These are phyloP conservation scores for Magnaporthiopsis poae DNA, from an alignment of 2,329 filamentous ascomycete species.

Conservation along the genomic window DNA sequence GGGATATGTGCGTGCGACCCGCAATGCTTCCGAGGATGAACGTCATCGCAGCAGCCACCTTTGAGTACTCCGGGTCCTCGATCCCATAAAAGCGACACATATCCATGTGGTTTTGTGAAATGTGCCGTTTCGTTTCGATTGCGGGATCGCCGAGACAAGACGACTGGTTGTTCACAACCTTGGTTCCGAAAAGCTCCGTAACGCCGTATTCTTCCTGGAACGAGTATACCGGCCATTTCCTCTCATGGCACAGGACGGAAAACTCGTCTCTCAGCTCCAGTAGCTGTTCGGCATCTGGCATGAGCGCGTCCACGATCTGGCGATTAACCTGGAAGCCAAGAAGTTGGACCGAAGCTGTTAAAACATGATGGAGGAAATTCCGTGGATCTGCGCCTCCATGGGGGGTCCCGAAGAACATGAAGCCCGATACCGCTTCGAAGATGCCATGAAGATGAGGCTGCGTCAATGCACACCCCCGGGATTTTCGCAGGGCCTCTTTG, in stretches of 20 bases:
- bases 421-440: conserved; percentile 17
- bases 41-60: conserved; percentile 16
- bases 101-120: conserved; percentile 24
- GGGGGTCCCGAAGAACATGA: conserved; percentile 27
- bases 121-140: conserved; percentile 24
- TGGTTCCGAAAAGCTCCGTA: conserved; percentile 6
- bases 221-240: conserved; percentile 24
- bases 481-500: conserved; percentile 18
- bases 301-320: conserved; percentile 23
- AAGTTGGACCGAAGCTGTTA: conserved; percentile 11
- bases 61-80: conserved; percentile 23
- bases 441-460: conserved; percentile 11
- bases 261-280: conserved; percentile 23
- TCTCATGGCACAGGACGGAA: conserved; percentile 18
- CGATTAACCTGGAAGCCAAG: conserved; percentile 21
- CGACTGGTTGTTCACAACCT: conserved; percentile 28
- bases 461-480: conserved; percentile 7
- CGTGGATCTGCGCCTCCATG: conserved; percentile 20
- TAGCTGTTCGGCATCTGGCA: conserved; percentile 25
- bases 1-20: background rate
- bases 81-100: conserved; percentile 25
- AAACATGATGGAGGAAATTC: conserved; percentile 14
- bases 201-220: conserved; percentile 23
- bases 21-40: conserved; percentile 1
- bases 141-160: conserved; percentile 23